These are phyloP conservation scores for Lecanoromycetidae sp. DNA, from an alignment of 2,329 filamentous ascomycete genomes.

Conservation along the genomic window DNA sequence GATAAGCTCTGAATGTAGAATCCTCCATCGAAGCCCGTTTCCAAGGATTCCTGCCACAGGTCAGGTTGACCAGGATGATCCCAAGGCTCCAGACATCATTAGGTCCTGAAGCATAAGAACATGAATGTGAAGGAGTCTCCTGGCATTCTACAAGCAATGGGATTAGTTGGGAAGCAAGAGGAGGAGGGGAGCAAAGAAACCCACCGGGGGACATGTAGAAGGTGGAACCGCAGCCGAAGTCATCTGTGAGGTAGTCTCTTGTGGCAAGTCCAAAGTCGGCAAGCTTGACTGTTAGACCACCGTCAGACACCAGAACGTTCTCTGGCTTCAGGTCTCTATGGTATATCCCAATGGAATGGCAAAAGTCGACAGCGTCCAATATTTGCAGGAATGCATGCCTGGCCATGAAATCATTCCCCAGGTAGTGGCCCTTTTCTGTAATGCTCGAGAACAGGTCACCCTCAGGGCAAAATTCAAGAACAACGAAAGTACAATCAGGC, in stretches of 20 bases:
- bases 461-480: constrained; percentile 93
- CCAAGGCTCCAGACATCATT: constrained; percentile 99
- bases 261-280: constrained; percentile 96
- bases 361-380: constrained; percentile 89
- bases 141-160: constrained; percentile 64
- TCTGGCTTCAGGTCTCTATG: constrained; percentile 96
- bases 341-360: constrained; percentile 87
- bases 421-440: constrained; percentile 84
- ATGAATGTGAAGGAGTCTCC: constrained; percentile 56
- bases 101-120: constrained; percentile 79
- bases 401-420: constrained; percentile 80
- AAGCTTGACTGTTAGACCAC: constrained; percentile 81
- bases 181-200: constrained; percentile 20
- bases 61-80: constrained; percentile 93
- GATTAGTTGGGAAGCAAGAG: constrained; percentile 19
- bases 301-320: constrained; percentile 86
- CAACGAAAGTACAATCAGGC: constrained; percentile 84
- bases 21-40: constrained; percentile 90
- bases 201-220: constrained; percentile 99
- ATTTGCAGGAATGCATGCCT: constrained; percentile 87
- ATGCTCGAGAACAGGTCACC: constrained; percentile 97
- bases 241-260: constrained; percentile 67
- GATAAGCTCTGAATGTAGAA: constrained; percentile 84
- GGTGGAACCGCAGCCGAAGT: constrained; percentile 95
- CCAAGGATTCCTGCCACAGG: constrained; percentile 97